These are phyloP conservation scores for Phytophthora fragariaefolia DNA, from an alignment of 352 stramenopile genomes.

Conservation along the genomic window DNA sequence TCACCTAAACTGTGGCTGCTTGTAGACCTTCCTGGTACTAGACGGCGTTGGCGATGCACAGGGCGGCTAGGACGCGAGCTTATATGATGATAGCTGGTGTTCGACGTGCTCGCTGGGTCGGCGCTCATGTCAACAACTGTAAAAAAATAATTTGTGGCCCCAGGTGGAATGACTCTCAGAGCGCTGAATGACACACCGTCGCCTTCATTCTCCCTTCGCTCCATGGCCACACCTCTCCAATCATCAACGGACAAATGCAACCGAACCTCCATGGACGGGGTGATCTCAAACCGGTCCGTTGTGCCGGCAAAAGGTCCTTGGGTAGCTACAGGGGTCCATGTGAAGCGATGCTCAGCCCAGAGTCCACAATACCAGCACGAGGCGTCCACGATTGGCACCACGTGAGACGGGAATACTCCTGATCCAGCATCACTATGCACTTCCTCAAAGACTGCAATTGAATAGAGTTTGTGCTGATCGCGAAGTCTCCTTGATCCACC, in stretches of 20 bases:
- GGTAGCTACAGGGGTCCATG: conserved; percentile 54
- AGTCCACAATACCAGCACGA: conserved; percentile 83
- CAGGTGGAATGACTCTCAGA: conserved; percentile 67
- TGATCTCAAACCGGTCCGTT: conserved; percentile 39
- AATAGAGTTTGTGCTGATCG: conserved; percentile 83
- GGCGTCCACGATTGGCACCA: conserved; percentile 63
- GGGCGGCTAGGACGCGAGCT: conserved; percentile 32
- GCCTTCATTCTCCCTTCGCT: conserved; percentile 42
- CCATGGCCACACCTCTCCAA: conserved; percentile 74
- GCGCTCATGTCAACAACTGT: conserved; percentile 45
- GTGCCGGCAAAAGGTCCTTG: conserved; percentile 49
- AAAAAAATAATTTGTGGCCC: conserved; percentile 83
- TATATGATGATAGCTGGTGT: conserved; percentile 55
- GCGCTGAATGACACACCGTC: conserved; percentile 58
- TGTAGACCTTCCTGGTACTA: conserved; percentile 5
- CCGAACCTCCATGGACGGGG: conserved; percentile 45
- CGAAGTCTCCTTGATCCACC: conserved; percentile 41
- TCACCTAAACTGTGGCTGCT: conserved; percentile 13
- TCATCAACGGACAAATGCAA: conserved; percentile 78
- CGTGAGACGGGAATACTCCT: conserved; percentile 55
- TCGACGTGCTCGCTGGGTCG: conserved; percentile 23
- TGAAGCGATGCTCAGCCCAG: conserved; percentile 80
- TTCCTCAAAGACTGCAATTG: conserved; percentile 76
- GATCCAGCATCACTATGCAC: conserved; percentile 64
- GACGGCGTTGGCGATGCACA: conserved; percentile 26